Conservation (phyloP, 1,139 yeast genomes). For the Yamadazyma jaroonii region DNA sequence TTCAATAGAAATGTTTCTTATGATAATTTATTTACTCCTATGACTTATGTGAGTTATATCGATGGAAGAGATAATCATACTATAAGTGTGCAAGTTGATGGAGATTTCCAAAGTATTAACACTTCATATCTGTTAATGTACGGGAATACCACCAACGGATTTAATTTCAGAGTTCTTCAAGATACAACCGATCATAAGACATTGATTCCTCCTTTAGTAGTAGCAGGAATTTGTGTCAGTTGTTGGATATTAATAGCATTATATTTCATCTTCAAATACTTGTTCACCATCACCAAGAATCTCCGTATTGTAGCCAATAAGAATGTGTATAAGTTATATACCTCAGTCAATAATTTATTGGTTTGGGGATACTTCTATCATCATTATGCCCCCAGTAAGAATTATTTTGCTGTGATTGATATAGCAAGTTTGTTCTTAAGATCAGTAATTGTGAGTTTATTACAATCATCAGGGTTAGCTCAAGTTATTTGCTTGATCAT, state of each 20-base stretch:
- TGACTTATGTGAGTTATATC: constrained; percentile 8
- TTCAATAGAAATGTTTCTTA: constrained; percentile 28
- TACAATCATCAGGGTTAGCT: constrained; percentile 41
- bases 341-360: constrained; percentile 45
- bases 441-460: constrained; percentile 40
- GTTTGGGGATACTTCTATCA: constrained; percentile 48
- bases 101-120: constrained; percentile 1
- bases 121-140: background rate
- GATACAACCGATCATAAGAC: background rate
- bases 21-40: constrained; percentile 22
- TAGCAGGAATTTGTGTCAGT: constrained; percentile 32
- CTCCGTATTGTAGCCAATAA: constrained; percentile 17
- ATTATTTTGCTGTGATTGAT: constrained; percentile 38
- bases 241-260: constrained; percentile 30
- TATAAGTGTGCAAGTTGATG: constrained; percentile 5
- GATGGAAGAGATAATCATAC: constrained; percentile 1
- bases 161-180: constrained; percentile 3
- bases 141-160: background rate
- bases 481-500: constrained; percentile 43
- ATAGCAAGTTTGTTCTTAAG: constrained; percentile 26
- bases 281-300: constrained; percentile 19
- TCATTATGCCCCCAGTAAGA: constrained; percentile 41
- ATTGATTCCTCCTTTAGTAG: constrained; percentile 13
- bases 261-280: constrained; percentile 32
- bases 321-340: constrained; percentile 38